Percentiles rank a stretch among this genome's conserved stretches.
Evolutionary conservation across 176 grass and related monocot genomes (phyloP).

Genomic region (Zoysia pacifica): DNA sequence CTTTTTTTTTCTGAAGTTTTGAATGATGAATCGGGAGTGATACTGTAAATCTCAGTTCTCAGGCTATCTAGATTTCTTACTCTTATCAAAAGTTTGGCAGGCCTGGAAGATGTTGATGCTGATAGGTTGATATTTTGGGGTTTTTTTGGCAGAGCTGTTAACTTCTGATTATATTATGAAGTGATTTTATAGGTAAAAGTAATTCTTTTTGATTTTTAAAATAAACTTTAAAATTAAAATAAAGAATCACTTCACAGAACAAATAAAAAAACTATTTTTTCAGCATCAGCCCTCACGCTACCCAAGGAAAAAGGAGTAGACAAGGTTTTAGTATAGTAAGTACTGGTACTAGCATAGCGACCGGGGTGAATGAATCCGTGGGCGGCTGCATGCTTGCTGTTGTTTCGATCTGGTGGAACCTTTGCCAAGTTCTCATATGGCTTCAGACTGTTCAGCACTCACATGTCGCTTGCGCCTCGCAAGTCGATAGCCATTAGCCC

Average conservation of each 20-base stretch:
- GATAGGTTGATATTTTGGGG: background rate
- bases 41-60: background rate
- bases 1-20: background rate
- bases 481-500: background rate
- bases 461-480: background rate
- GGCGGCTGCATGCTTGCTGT: slow-evolving; percentile 11
- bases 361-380: background rate
- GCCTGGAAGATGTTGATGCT: background rate
- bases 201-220: too few species aligned
- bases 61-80: too few species aligned
- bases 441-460: slow-evolving; percentile 19
- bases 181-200: too few species aligned
- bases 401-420: slow-evolving; percentile 15
- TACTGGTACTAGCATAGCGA: background rate
- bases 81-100: too few species aligned
- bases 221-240: too few species aligned
- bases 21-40: too few species aligned
- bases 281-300: background rate
- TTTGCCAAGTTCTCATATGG: background rate
- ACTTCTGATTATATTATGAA: too few species aligned
- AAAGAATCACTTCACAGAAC: too few species aligned
- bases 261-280: too few species aligned
- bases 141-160: too few species aligned
- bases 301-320: background rate
- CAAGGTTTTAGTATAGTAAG: background rate